phyloP scores from a whole-genome alignment of 768 basidiomycete species.

The Phlegmacium glaucopus region DNA sequence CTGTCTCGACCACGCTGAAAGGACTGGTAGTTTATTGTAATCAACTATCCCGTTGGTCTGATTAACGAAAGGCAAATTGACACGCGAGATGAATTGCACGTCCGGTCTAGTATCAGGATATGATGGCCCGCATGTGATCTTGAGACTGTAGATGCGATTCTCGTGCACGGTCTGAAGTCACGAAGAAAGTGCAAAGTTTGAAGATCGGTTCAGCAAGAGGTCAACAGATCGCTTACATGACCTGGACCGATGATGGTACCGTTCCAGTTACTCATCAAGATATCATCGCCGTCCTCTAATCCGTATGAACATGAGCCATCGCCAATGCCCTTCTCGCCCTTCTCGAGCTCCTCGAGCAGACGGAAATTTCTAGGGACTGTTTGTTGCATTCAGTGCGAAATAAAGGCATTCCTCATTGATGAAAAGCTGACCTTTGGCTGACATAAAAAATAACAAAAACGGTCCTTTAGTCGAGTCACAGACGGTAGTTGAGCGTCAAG shows the following conservation, averaged over 20 bases:
- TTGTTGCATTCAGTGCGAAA: background rate
- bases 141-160: constrained; percentile 96
- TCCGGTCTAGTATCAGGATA: constrained; percentile 80
- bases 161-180: constrained; percentile 84
- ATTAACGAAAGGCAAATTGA: constrained; percentile 92
- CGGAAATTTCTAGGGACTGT: constrained; percentile 95
- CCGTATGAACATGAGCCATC: constrained; percentile 98
- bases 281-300: constrained; percentile 91
- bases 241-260: constrained; percentile 99
- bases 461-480: constrained; percentile 2
- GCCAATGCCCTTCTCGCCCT: constrained; percentile 99
- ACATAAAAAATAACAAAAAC: constrained; percentile 27
- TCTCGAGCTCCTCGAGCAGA: constrained; percentile 96
- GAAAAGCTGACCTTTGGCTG: constrained; percentile 42
- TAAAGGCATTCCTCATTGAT: background rate
- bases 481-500: background rate
- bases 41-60: constrained; percentile 77
- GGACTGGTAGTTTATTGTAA: constrained; percentile 61
- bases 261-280: constrained; percentile 98
- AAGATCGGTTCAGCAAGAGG: background rate
- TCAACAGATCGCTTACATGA: constrained; percentile 58
- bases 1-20: constrained; percentile 71
- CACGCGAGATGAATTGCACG: constrained; percentile 82
- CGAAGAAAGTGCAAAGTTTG: constrained; percentile 7
- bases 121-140: constrained; percentile 73